Evolutionary conservation across 2,329 filamentous ascomycete species (phyloP).

Genomic region (Aspergillus eucalypticola): DNA sequence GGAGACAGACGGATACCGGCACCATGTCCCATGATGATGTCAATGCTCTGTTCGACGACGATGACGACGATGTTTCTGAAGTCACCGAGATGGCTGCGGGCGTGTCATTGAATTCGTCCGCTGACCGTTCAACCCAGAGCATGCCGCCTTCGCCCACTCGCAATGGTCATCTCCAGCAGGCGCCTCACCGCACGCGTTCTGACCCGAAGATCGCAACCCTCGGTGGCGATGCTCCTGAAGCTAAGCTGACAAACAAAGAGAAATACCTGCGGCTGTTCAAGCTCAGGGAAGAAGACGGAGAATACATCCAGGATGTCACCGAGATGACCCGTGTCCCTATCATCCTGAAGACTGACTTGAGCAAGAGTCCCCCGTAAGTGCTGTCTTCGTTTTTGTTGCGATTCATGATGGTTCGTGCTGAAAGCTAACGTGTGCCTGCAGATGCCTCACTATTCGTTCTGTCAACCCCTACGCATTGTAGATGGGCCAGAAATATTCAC

Average conservation of each 20-base stretch:
- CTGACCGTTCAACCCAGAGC: slow-evolving; percentile 89
- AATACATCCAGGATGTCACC: slow-evolving; percentile 96
- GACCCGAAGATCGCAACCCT: slow-evolving; percentile 83
- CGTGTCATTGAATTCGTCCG: slow-evolving; percentile 70
- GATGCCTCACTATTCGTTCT: slow-evolving; percentile 53
- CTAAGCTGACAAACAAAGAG: slow-evolving; percentile 86
- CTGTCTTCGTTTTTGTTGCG: not conserved
- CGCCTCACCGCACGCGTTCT: slow-evolving; percentile 83
- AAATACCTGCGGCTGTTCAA: slow-evolving; percentile 91
- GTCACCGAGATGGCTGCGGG: slow-evolving; percentile 89
- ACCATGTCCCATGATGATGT: slow-evolving; percentile 92
- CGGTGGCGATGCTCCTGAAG: slow-evolving; percentile 69
- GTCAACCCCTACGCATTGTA: slow-evolving; percentile 54
- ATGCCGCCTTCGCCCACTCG: slow-evolving; percentile 88
- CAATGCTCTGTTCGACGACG: slow-evolving; percentile 94
- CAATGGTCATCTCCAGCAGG: slow-evolving; percentile 66
- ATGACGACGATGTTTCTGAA: slow-evolving; percentile 84
- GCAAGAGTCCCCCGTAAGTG: slow-evolving; percentile 98
- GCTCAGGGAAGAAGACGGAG: slow-evolving; percentile 85
- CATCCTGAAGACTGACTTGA: slow-evolving; percentile 95
- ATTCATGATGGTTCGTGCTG: not conserved
- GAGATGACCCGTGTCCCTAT: slow-evolving; percentile 98
- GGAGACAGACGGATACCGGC: slow-evolving; percentile 91
- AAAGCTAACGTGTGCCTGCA: slow-evolving; percentile 30
- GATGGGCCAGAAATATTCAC: slow-evolving; percentile 19